These are phyloP conservation scores for Colletotrichum lindemuthianum DNA, from an alignment of 2,329 filamentous ascomycete species.

Conservation along the genomic window DNA sequence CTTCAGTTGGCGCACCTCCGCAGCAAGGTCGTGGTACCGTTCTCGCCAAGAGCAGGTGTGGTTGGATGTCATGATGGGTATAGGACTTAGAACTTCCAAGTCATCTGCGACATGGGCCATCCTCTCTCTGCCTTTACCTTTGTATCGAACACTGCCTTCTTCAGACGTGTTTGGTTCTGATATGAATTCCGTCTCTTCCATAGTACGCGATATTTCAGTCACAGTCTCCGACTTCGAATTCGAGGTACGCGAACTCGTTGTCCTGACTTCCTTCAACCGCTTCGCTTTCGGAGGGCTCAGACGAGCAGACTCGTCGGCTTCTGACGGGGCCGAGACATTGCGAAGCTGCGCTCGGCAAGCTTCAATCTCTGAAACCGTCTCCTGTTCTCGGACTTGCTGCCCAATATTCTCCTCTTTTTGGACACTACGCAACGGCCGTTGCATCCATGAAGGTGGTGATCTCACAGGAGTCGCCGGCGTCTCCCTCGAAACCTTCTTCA, in stretches of 20 bases:
- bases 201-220: not conserved
- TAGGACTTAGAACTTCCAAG: conserved; percentile 45
- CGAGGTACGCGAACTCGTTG: conserved; percentile 1
- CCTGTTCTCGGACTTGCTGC: conserved; percentile 5
- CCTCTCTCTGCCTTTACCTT: not conserved
- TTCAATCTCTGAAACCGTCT: conserved; percentile 8
- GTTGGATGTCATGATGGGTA: conserved; percentile 48
- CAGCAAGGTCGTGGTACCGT: conserved; percentile 51
- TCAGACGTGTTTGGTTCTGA: not conserved
- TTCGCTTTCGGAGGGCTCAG: no score
- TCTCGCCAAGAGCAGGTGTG: conserved; percentile 56
- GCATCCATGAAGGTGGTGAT: conserved; percentile 22
- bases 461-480: not conserved
- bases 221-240: conserved; percentile 10
- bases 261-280: not conserved
- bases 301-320: no score
- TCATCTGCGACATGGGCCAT: not conserved
- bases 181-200: not conserved
- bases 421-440: conserved; percentile 24
- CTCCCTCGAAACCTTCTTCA: conserved; percentile 27
- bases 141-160: not conserved
- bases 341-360: conserved; percentile 26
- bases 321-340: no score
- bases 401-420: conserved; percentile 29
- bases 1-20: conserved; percentile 54